phyloP scores from a whole-genome alignment of 768 basidiomycete species.

The Candolleomyces eurysporus region DNA sequence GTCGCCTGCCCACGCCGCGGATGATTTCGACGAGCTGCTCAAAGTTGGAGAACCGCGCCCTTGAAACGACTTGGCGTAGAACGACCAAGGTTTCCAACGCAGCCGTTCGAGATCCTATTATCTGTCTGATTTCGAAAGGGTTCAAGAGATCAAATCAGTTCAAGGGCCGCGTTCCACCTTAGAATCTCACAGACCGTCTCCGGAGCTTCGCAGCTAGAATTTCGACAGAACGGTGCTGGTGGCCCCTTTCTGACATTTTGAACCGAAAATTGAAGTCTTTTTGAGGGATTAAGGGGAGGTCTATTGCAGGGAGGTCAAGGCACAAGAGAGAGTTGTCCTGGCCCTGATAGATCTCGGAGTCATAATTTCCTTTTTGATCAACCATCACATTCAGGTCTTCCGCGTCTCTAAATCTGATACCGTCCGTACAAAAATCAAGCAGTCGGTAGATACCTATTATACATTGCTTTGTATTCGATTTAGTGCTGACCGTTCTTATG shows the following conservation, averaged over 20 bases:
- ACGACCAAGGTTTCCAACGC: constrained; percentile 89
- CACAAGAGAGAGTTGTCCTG: background rate
- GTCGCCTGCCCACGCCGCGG: constrained; percentile 69
- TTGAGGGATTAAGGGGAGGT: too few relatives aligned
- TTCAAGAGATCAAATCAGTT: constrained; percentile 5
- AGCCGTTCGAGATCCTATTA: constrained; percentile 86
- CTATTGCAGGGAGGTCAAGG: background rate
- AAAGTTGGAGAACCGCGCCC: constrained; percentile 82
- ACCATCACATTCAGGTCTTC: background rate
- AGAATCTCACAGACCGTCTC: constrained; percentile 55
- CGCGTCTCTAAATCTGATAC: background rate
- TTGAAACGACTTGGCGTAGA: constrained; percentile 85
- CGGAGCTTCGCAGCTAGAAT: constrained; percentile 66
- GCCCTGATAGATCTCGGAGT: background rate
- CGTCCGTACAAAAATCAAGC: background rate
- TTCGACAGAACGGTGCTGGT: constrained; percentile 63
- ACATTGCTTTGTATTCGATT: background rate
- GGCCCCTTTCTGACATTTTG: constrained; percentile 28
- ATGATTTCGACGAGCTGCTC: constrained; percentile 82
- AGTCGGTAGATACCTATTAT: background rate
- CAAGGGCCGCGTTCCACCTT: constrained; percentile 4
- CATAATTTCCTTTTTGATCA: background rate
- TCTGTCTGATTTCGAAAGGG: constrained; percentile 55
- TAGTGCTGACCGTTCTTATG: background rate
- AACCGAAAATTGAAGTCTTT: background rate